Evolutionary conservation across 352 stramenopile genomes (phyloP), one percentile per base, ranked within the genome.

Genomic region (Globisporangium uncinulatum): DNA sequence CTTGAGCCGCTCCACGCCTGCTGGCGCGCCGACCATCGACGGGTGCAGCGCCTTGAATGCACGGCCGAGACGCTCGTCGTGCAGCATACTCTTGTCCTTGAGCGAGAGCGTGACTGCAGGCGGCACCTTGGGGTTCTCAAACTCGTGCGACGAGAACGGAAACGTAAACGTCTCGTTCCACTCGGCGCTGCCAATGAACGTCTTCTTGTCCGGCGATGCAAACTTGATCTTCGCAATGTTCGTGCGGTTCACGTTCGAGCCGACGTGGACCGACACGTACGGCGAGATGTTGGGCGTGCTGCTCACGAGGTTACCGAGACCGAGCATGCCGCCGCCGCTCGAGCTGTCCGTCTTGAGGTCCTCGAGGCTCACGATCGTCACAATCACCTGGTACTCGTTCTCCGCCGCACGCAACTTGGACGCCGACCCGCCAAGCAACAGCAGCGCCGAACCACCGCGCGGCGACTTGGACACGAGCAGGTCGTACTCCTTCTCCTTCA

Each of bases 151-250:
- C 17, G 66, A 69, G 52, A 85, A 57, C 29, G 79, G 71, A 54
- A 93, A 91, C 39, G 85, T 93, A 31, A 95, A 89, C 54, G 81
- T 87, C 57, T 95, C 83, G 53, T 84, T 79, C 83, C 83, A 95
- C 47, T 76, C 68, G 13, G 76, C 77, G 21, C 61, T 67, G 13
- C 68, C 75, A 6, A 76, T 45, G 41, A 70, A 62, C 51, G 74
- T 73, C 63, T 76, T 88, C 67, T 73, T 79, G 19, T 57, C 56
- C 10, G 61, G 65, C 51, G 67, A 75, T 31, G 52, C 56, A 51
- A 88, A 89, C 19, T 57, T 68, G 59, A 89, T 88, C 62, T 89
- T 90, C 6, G 71, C 65, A 29, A 71, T 83, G 55, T 88, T 88
- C 37, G 85, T 95, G 19, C 65, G 63, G 42, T 80, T 86, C n/a